phyloP scores from a whole-genome alignment of 163 green algal genomes.

The Trebouxiophyceae sp. region DNA sequence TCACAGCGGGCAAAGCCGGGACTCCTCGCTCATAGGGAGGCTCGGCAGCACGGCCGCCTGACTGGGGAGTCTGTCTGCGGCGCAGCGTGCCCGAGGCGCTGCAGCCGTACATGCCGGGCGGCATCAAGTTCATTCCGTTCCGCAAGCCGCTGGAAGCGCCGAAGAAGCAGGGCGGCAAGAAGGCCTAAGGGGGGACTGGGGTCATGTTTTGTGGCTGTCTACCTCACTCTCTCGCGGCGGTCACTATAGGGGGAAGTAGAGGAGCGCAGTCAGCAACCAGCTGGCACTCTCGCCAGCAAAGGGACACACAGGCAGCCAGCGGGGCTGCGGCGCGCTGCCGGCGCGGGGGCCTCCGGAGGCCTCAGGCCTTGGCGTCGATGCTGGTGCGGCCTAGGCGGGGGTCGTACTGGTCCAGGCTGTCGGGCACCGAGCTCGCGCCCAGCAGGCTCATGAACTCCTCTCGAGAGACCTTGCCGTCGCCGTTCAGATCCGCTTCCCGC shows the following conservation, averaged over 20 bases:
- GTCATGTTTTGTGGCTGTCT: not conserved
- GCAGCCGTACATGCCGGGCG: slow-evolving; percentile 81
- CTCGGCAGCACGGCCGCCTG: not conserved
- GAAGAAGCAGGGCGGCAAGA: slow-evolving; percentile 29
- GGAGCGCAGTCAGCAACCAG: too few species aligned
- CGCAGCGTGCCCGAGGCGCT: slow-evolving; percentile 70
- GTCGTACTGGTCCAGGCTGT: slow-evolving; percentile 22
- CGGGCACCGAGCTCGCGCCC: slow-evolving; percentile 32
- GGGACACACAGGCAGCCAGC: too few species aligned
- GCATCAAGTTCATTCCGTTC: slow-evolving; percentile 94
- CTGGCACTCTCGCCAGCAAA: too few species aligned
- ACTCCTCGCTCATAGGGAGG: not conserved
- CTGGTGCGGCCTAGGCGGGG: too few species aligned
- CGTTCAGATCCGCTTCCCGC: slow-evolving; percentile 75
- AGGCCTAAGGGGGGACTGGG: not conserved
- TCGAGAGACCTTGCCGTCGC: slow-evolving; percentile 65
- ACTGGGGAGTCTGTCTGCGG: not conserved
- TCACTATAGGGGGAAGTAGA: too few species aligned
- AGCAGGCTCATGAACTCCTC: slow-evolving; percentile 62
- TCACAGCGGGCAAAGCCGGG: not conserved
- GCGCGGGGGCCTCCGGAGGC: too few species aligned
- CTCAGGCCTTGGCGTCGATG: too few species aligned
- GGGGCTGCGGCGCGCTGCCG: too few species aligned
- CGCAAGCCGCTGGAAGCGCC: slow-evolving; percentile 61
- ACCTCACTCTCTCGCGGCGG: too few species aligned